Evolutionary conservation across 192 early-diverging fungal species (phyloP).

Genomic region (Coemansia sp.): DNA sequence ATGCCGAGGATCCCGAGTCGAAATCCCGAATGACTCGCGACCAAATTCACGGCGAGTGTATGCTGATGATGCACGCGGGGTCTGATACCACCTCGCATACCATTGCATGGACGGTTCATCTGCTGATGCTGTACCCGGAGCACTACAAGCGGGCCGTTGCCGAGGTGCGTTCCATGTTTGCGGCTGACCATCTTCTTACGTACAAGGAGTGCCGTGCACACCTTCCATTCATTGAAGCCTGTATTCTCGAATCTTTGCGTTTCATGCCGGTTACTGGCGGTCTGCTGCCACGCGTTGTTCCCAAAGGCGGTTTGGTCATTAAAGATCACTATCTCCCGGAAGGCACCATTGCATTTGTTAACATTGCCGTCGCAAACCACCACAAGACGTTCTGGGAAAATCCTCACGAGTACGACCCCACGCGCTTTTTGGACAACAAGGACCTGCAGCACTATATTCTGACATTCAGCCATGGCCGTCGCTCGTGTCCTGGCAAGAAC

Average conservation of each 20-base stretch:
- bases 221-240: constrained; percentile 45
- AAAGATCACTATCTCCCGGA: constrained; percentile 32
- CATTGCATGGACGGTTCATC: constrained; percentile 31
- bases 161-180: constrained; percentile 28
- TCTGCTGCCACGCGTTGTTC: constrained; percentile 25
- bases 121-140: constrained; percentile 32
- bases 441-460: constrained; percentile 22
- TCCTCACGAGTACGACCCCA: constrained; percentile 24
- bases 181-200: constrained; percentile 9
- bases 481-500: constrained; percentile 37
- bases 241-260: constrained; percentile 37
- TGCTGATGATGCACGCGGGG: constrained; percentile 44
- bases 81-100: constrained; percentile 35
- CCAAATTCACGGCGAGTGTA: constrained; percentile 42
- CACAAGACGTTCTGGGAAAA: constrained; percentile 24
- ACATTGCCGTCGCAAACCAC: constrained; percentile 30
- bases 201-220: constrained; percentile 22
- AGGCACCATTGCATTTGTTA: constrained; percentile 21
- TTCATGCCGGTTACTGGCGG: constrained; percentile 33
- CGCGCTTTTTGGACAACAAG: constrained; percentile 25
- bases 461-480: constrained; percentile 28
- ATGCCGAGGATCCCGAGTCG: constrained; percentile 47
- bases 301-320: constrained; percentile 22
- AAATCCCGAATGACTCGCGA: constrained; percentile 38
- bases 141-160: constrained; percentile 18